Evolutionary conservation across 768 basidiomycete genomes (phyloP), one percentile per base, ranked within the genome.

Genomic region (Termitomyces sp.): DNA sequence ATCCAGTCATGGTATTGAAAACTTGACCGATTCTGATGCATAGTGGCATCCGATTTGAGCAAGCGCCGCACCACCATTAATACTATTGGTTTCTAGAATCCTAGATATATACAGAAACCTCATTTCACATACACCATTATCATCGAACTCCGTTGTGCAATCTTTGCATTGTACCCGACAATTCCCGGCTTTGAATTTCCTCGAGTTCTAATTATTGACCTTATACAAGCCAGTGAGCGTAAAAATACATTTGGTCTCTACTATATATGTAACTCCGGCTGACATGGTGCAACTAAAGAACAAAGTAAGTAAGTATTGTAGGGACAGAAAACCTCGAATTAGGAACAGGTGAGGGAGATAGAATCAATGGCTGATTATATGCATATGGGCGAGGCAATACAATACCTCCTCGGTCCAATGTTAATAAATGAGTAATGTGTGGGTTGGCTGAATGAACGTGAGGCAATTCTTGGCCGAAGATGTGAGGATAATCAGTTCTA

Each of bases 1-100:
- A 49, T 16, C 46, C 24, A 52, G 46, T 34, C 27, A 9, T 53
- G 22, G 14, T 22, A 42, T 42, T 55, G 27, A n/a, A 37, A 20
- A 37, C 1, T 39, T 41, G 46, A 57, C 61, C 58, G 43, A 44
- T 55, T 62, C 53, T 5, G n/a, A 42, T n/a, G n/a, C n/a, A n/a
- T 64, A 96, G 95, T 65, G 94, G 95, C 46, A 80, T 96, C 53
- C 90, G 87, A 52, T 97, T 92, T 68, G 89, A 96, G 71, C 92
- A 94, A 71, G 86, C 81, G 22, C 88, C 82, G 42, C 87, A 92
- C 68, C 86, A 91, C 62, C 86, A 90, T 71, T 76, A 70, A 79
- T 71, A 71, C 44, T 32, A 7, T 52, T 55, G 18, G 24, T n/a
- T 20, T 26, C 18, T 47, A 24, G 22, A 50, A 43, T 51, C 5